These are phyloP conservation scores for Vanderwaltozyma verrucispora DNA, from an alignment of 805 yeast genomes.

Conservation along the genomic window DNA sequence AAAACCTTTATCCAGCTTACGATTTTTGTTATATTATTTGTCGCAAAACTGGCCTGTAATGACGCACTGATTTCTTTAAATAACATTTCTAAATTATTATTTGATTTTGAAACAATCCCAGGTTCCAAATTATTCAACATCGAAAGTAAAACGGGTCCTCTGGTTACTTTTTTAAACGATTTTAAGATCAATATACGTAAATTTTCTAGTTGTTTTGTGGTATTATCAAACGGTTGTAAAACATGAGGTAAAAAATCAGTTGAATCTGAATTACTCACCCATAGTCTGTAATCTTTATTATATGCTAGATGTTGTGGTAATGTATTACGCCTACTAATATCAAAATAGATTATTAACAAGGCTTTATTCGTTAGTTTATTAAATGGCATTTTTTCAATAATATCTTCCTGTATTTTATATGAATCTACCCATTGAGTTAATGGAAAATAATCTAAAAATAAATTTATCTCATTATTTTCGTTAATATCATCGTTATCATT, in stretches of 20 bases:
- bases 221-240: constrained; percentile 8
- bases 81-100: constrained; percentile 3
- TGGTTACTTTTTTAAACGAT: constrained; percentile 1
- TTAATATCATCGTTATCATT: too few species aligned
- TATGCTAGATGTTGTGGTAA: constrained; percentile 2
- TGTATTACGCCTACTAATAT: constrained; percentile 12
- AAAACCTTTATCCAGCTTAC: constrained; percentile 13
- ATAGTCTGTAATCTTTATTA: constrained; percentile 5
- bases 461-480: constrained; percentile 4
- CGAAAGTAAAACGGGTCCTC: constrained; percentile 2
- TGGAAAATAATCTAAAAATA: constrained; percentile 13
- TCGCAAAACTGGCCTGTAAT: constrained; percentile 10
- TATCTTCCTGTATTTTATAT: background rate
- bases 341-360: constrained; percentile 14
- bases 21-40: constrained; percentile 9
- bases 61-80: constrained; percentile 10
- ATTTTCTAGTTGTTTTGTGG: constrained; percentile 15
- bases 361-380: constrained; percentile 10
- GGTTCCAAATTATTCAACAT: constrained; percentile 7
- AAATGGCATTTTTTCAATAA: constrained; percentile 1
- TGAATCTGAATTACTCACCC: constrained; percentile 4
- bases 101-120: constrained; percentile 4
- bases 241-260: background rate
- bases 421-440: constrained; percentile 13
- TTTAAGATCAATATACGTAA: constrained; percentile 10